phyloP scores from a whole-genome alignment of 352 stramenopile genomes.

The Pythium periplocum region DNA sequence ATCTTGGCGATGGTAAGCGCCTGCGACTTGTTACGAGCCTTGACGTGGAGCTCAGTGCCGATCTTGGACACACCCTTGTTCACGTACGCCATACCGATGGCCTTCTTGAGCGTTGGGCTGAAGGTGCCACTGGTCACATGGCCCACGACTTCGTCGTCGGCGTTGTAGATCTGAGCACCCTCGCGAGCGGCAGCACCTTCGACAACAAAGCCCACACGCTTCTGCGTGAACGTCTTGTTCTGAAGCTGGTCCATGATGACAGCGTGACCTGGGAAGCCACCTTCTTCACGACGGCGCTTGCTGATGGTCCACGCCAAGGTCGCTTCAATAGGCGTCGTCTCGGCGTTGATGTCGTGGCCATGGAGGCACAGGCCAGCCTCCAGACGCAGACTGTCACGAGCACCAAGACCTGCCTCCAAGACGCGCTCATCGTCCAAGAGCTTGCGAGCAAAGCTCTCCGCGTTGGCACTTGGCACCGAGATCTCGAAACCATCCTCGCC shows the following conservation, averaged over 20 bases:
- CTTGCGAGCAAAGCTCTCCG: slow-evolving; percentile 46
- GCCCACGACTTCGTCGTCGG: slow-evolving; percentile 71
- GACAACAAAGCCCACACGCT: slow-evolving; percentile 95
- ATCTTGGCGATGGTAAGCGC: slow-evolving; percentile 95
- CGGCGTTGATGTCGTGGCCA: slow-evolving; percentile 96
- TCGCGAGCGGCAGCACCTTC: slow-evolving; percentile 94
- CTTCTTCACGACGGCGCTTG: slow-evolving; percentile 79
- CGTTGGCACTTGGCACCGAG: slow-evolving; percentile 70
- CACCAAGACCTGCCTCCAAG: slow-evolving; percentile 91
- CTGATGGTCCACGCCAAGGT: slow-evolving; percentile 92
- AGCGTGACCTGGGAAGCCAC: slow-evolving; percentile 93
- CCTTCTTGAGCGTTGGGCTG: slow-evolving; percentile 93
- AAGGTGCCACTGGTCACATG: slow-evolving; percentile 97
- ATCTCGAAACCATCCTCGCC: slow-evolving; percentile 99
- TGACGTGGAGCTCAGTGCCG: slow-evolving; percentile 92
- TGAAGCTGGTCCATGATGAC: slow-evolving; percentile 94
- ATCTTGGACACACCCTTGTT: slow-evolving; percentile 87
- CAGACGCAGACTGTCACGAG: slow-evolving; percentile 95
- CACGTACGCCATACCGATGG: slow-evolving; percentile 99
- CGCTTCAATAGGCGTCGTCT: slow-evolving; percentile 94
- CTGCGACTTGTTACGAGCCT: slow-evolving; percentile 95
- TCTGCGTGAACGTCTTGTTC: slow-evolving; percentile 91
- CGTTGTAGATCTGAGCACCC: slow-evolving; percentile 91
- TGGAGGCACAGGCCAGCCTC: slow-evolving; percentile 98
- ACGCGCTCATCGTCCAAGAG: slow-evolving; percentile 72